phyloP scores from a whole-genome alignment of 352 stramenopile species.

The Phytophthora boehmeriae region DNA sequence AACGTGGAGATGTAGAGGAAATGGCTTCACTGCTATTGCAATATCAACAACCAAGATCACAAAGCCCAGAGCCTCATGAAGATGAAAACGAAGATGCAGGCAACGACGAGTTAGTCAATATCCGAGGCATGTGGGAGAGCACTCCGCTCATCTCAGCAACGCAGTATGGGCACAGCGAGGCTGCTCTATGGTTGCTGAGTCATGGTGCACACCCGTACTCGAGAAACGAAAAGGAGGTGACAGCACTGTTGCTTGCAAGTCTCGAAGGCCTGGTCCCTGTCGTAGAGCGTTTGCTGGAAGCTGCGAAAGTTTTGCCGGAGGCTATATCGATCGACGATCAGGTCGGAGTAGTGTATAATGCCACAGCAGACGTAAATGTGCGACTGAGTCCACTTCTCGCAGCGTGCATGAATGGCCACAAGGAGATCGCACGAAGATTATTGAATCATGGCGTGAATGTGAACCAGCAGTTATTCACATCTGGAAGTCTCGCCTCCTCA shows the following conservation, averaged over 20 bases:
- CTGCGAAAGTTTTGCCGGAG: background rate
- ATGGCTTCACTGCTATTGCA: conserved; percentile 39
- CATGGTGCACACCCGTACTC: conserved; percentile 44
- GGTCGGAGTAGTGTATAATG: conserved; percentile 80
- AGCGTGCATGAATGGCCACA: conserved; percentile 78
- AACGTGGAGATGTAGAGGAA: conserved; percentile 49
- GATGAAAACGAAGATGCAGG: conserved; percentile 25
- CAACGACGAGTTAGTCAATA: conserved; percentile 51
- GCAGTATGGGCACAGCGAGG: conserved; percentile 61
- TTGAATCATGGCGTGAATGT: conserved; percentile 37
- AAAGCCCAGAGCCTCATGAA: conserved; percentile 7
- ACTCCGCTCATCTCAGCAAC: conserved; percentile 80
- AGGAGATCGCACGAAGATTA: conserved; percentile 53
- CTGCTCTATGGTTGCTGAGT: conserved; percentile 65
- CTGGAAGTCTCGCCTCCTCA: background rate
- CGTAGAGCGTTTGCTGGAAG: conserved; percentile 47
- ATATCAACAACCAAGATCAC: conserved; percentile 20
- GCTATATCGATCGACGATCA: conserved; percentile 44
- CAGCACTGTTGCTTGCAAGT: conserved; percentile 69
- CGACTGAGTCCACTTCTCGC: conserved; percentile 61
- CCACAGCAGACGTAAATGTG: conserved; percentile 60
- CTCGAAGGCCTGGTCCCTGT: conserved; percentile 65
- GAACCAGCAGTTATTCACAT: conserved; percentile 27
- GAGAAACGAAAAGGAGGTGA: conserved; percentile 75
- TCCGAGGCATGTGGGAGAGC: conserved; percentile 85